Evolutionary conservation across 306 rosid genomes (phyloP).

Genomic region (Ormosia emarginata): DNA sequence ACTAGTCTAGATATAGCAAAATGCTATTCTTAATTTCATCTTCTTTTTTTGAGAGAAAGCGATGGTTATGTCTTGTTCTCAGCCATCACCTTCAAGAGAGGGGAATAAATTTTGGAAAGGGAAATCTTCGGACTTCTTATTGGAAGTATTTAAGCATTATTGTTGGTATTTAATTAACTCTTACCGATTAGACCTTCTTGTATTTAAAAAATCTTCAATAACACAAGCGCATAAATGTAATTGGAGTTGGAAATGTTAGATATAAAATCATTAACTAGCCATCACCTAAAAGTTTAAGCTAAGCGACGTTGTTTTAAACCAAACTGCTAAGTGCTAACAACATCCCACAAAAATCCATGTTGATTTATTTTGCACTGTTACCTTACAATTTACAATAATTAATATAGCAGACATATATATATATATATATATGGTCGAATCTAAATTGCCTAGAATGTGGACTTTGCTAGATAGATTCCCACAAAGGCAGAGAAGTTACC

Average conservation of each 20-base stretch:
- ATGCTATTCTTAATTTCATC: neutral
- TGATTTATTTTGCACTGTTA: neutral
- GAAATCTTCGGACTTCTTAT: neutral
- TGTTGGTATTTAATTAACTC: neutral
- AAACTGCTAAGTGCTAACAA: too few species aligned
- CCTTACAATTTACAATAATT: neutral
- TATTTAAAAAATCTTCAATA: neutral
- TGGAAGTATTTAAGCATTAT: neutral
- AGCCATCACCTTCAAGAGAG: neutral
- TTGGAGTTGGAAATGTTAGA: neutral
- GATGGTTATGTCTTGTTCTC: neutral
- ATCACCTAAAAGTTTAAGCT: too few species aligned
- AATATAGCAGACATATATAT: neutral
- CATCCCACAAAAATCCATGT: neutral
- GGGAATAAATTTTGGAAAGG: neutral
- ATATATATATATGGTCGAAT: neutral
- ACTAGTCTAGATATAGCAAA: neutral
- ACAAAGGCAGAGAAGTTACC: neutral
- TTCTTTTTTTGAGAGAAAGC: neutral
- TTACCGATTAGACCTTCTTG: neutral
- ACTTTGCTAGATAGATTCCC: neutral
- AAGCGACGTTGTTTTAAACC: too few species aligned
- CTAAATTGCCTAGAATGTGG: neutral
- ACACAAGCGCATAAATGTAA: neutral
- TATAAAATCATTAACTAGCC: neutral